Evolutionary conservation across 2,329 filamentous ascomycete species (phyloP), one percentile per base, ranked within the genome.

Genomic region (Fusarium sp.): DNA sequence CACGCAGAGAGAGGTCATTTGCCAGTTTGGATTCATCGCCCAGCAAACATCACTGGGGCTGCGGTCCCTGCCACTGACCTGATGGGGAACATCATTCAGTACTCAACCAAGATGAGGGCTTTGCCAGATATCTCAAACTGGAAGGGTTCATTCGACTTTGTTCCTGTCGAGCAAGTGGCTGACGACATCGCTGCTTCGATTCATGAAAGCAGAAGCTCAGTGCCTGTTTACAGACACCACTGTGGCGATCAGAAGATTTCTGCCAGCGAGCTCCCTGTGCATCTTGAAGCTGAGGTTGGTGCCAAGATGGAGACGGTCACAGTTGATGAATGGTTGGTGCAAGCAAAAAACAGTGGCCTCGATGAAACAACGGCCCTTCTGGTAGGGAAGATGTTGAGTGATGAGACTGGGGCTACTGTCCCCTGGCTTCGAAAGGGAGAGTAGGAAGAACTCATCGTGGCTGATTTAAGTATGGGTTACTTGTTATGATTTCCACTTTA

Each of bases 101-200:
- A 62, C 20, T 49, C 42, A 22, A 11, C 14, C 16, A n/a, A 38
- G 31, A 49, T 38, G 12, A 8, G 38, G 5, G n/a, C 59, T 12
- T 10, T 62, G 5, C 42, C 59, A 2, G 40, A 76, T 70, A 31
- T 33, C 10, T 17, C 11, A 11, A 22, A n/a, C 16, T 62, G 59
- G 59, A 29, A 17, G 2, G 59, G 59, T 5, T 33, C 49, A 4
- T 51, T 62, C 10, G 59, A 62, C 29, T 51, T 62, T 22, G 24
- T 62, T 36, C 27, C 42, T 12, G 42, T 51, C 5, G 38, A 62
- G 42, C 22, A 46, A 35, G 44, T 40, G 9, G 59, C 59, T 27
- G 24, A n/a, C 5, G 31, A 31, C 4, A 62, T 62, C 44, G 42
- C 36, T 29, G 17, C 24, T n/a, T 56, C 51, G 9, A 40, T 40